Percentiles rank a stretch among this genome's conserved stretches.
Conservation (phyloP, 768 basidiomycete species). For the Daedaleopsis nitida region DNA sequence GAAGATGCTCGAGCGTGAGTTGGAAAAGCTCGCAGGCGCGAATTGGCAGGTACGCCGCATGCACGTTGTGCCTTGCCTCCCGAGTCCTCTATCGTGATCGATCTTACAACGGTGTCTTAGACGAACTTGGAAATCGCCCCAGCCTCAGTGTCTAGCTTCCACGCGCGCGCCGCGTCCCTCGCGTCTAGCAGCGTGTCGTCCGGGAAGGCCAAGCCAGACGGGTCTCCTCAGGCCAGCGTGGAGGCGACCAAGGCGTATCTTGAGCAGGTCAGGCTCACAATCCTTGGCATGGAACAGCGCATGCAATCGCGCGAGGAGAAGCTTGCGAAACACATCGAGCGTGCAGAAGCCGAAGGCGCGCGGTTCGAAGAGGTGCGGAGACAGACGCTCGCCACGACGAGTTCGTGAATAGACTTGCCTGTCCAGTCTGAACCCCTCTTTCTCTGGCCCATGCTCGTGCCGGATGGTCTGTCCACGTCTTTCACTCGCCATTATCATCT, state of each 20-base stretch:
- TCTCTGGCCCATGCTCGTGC: background rate
- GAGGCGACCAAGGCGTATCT: constrained; percentile 58
- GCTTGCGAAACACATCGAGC: constrained; percentile 57
- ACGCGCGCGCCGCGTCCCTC: constrained; percentile 28
- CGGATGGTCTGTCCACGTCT: background rate
- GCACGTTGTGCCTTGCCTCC: background rate
- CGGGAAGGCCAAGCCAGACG: constrained; percentile 5
- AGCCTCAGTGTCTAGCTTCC: constrained; percentile 33
- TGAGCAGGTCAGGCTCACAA: constrained; percentile 66
- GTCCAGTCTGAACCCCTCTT: background rate
- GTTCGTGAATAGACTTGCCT: constrained; percentile 1
- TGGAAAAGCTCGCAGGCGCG: constrained; percentile 70
- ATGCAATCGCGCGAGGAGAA: constrained; percentile 64
- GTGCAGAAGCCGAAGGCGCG: constrained; percentile 59
- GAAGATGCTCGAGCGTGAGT: constrained; percentile 73
- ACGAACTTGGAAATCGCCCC: constrained; percentile 42
- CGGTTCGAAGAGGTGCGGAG: constrained; percentile 53
- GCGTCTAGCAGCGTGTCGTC: background rate
- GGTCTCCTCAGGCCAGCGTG: constrained; percentile 18
- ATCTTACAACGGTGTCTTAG: constrained; percentile 10
- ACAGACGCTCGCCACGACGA: constrained; percentile 32
- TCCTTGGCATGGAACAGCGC: constrained; percentile 78
- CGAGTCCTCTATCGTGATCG: background rate
- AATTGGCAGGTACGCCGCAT: constrained; percentile 72
- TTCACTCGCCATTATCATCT: background rate